Conservation (phyloP, 805 yeast genomes). For the Saccharomycopsis malanga region DNA sequence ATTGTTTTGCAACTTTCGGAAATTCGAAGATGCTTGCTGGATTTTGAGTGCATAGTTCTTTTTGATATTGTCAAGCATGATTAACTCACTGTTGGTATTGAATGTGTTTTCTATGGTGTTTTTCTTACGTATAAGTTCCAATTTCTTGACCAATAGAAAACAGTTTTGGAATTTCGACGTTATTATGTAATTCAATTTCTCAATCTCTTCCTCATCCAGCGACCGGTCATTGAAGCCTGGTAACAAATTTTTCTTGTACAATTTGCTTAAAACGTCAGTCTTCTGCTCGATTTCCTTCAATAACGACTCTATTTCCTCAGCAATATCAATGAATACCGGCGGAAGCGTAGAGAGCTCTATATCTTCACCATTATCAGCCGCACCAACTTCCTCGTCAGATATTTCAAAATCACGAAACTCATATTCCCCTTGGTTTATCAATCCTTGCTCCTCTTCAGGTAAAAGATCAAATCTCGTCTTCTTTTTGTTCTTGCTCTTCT, state of each 20-base stretch:
- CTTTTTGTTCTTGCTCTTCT: conserved; percentile 7
- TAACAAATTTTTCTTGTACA: conserved; percentile 75
- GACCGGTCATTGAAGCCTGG: conserved; percentile 85
- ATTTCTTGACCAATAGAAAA: conserved; percentile 65
- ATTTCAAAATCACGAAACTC: conserved; percentile 25
- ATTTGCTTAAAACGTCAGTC: conserved; percentile 52
- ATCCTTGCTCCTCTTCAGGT: conserved; percentile 53
- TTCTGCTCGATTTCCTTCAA: conserved; percentile 45
- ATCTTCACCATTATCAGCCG: conserved; percentile 25
- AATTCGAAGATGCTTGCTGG: conserved; percentile 69
- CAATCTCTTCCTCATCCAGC: conserved; percentile 70
- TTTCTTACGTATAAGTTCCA: conserved; percentile 39
- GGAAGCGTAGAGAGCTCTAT: conserved; percentile 63
- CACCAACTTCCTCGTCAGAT: conserved; percentile 30
- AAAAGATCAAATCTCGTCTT: conserved; percentile 31
- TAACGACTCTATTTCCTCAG: conserved; percentile 61
- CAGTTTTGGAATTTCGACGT: conserved; percentile 74
- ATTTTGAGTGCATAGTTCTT: conserved; percentile 79
- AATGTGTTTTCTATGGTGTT: conserved; percentile 30
- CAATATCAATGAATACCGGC: conserved; percentile 71
- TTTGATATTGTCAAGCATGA: conserved; percentile 72
- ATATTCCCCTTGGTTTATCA: conserved; percentile 34
- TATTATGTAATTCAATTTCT: conserved; percentile 64
- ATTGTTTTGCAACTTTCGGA: conserved; percentile 81
- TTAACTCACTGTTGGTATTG: conserved; percentile 40